phyloP scores from a whole-genome alignment of 73 alveolate genomes.

The Blepharisma japonicum region DNA sequence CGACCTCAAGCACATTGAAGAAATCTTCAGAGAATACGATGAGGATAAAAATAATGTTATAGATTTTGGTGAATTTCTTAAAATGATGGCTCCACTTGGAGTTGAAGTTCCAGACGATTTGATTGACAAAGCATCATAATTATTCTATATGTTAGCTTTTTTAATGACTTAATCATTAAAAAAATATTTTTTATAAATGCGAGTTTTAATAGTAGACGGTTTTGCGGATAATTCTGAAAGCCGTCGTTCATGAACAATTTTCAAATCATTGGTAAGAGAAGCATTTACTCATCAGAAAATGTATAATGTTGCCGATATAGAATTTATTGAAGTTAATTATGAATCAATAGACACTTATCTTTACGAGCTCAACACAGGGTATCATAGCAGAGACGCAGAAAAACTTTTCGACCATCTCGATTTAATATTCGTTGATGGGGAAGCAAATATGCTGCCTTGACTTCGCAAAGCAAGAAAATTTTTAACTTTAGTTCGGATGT shows the following conservation, averaged over 20 bases:
- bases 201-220: constrained; percentile 54
- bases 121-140: no score
- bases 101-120: no score
- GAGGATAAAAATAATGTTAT: no score
- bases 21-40: no score
- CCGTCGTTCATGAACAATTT: constrained; percentile 17
- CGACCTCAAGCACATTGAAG: no score
- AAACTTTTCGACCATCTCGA: constrained; percentile 72
- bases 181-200: constrained; percentile 29
- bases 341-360: constrained; percentile 43
- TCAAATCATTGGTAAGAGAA: constrained; percentile 36
- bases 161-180: no score
- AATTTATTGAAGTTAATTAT: constrained; percentile 29
- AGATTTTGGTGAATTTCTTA: no score
- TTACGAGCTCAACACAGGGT: constrained; percentile 51
- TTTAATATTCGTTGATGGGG: constrained; percentile 83
- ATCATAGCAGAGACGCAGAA: constrained; percentile 36
- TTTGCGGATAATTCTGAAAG: constrained; percentile 34
- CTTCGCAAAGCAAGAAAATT: constrained; percentile 57
- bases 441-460: constrained; percentile 81
- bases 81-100: no score
- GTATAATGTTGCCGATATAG: constrained; percentile 25
- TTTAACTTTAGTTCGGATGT: constrained; percentile 64
- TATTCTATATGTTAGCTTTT: no score
- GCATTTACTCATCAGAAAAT: constrained; percentile 34